Evolutionary conservation across 2,329 filamentous ascomycete genomes (phyloP).

Genomic region (Epichloe scottii): DNA sequence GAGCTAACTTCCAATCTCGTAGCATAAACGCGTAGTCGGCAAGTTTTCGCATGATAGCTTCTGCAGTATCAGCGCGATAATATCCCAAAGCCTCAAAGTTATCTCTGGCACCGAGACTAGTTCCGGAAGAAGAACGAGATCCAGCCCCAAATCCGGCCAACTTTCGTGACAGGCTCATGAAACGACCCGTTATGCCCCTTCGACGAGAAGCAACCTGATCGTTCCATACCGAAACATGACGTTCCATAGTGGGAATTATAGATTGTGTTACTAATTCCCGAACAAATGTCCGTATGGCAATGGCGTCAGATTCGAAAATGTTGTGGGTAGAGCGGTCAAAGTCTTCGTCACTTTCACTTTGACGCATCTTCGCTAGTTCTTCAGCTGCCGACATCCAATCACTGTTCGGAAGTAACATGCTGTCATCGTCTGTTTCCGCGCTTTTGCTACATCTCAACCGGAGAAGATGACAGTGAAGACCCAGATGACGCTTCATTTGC

Average conservation of each 20-base stretch:
- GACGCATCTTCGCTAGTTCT: constrained; percentile 63
- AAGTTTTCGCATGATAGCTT: constrained; percentile 84
- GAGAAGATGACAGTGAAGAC: constrained; percentile 85
- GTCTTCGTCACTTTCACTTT: constrained; percentile 53
- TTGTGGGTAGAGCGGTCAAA: constrained; percentile 62
- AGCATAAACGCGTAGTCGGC: constrained; percentile 97
- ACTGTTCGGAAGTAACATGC: constrained; percentile 63
- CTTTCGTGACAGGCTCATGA: constrained; percentile 85
- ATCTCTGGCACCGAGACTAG: constrained; percentile 36
- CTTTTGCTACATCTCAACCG: constrained; percentile 75
- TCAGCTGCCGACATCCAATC: constrained; percentile 86
- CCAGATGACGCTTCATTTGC: constrained; percentile 98
- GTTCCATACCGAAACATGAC: constrained; percentile 84
- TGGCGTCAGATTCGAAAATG: constrained; percentile 85
- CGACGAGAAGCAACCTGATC: constrained; percentile 89
- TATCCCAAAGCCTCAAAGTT: constrained; percentile 77
- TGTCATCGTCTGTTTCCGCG: constrained; percentile 83
- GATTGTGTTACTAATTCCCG: constrained; percentile 94
- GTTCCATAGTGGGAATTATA: constrained; percentile 91
- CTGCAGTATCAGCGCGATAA: constrained; percentile 71
- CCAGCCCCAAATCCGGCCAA: constrained; percentile 71
- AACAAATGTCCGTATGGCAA: constrained; percentile 77
- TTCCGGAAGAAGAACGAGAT: constrained; percentile 46
- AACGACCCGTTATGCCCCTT: constrained; percentile 79
- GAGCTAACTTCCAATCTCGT: constrained; percentile 84